Conservation (phyloP, 2,329 filamentous ascomycete genomes). For the Penicillium aurantiogriseum region DNA sequence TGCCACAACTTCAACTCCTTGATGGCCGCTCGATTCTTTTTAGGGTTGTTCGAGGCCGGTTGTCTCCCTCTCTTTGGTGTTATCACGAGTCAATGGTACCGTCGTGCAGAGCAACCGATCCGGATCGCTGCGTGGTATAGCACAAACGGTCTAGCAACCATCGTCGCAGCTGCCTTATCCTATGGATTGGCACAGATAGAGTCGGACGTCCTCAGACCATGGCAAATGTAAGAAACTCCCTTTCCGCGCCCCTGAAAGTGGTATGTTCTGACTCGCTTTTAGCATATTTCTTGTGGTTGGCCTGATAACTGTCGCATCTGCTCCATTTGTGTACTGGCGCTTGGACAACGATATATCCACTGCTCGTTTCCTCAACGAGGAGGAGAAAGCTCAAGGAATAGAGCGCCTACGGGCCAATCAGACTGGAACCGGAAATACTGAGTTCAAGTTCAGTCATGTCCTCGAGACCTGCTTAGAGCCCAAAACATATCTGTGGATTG, state of each 20-base stretch:
- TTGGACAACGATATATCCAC: constrained; percentile 59
- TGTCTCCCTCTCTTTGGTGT: constrained; percentile 48
- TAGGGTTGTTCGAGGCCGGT: constrained; percentile 55
- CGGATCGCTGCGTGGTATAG: constrained; percentile 66
- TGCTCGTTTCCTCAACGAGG: constrained; percentile 48
- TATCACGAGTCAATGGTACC: constrained; percentile 49
- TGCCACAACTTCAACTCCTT: constrained; percentile 48
- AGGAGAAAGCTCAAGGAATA: constrained; percentile 48
- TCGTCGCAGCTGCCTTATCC: constrained; percentile 56
- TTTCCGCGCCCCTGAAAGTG: background rate
- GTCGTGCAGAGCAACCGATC: constrained; percentile 59
- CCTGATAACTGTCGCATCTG: constrained; percentile 58
- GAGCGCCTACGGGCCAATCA: constrained; percentile 53
- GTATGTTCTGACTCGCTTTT: background rate
- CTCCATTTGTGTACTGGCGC: constrained; percentile 59
- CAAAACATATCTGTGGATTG: constrained; percentile 59
- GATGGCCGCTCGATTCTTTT: constrained; percentile 52
- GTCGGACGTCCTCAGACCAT: constrained; percentile 44
- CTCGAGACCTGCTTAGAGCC: constrained; percentile 44
- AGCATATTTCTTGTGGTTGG: constrained; percentile 62
- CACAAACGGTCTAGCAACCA: constrained; percentile 59
- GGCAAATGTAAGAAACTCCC: constrained; percentile 48
- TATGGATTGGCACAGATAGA: constrained; percentile 58
- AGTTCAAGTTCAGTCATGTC: constrained; percentile 49
- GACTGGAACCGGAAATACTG: constrained; percentile 46